phyloP scores from a whole-genome alignment of 108 stramenopile genomes.

The Nitzschia putrida region DNA sequence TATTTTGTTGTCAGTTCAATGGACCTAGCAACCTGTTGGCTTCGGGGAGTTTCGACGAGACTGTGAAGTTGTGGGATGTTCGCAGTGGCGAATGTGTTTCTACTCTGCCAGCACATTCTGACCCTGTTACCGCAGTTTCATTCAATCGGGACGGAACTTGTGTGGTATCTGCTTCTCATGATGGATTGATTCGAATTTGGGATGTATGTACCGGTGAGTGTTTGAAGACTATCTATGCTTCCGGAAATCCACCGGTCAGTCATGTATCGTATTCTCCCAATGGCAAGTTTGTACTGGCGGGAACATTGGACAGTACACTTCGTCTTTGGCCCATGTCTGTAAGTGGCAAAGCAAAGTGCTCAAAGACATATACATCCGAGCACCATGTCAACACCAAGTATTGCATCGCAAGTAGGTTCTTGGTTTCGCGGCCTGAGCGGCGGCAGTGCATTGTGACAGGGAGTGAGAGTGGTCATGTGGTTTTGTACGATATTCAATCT shows the following conservation, averaged over 20 bases:
- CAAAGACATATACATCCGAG: slow-evolving; percentile 44
- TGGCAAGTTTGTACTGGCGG: slow-evolving; percentile 83
- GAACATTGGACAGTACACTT: slow-evolving; percentile 78
- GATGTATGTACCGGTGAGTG: slow-evolving; percentile 94
- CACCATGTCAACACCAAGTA: slow-evolving; percentile 63
- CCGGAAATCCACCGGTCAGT: slow-evolving; percentile 85
- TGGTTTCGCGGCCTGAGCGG: slow-evolving; percentile 58
- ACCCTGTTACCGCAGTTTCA: slow-evolving; percentile 92
- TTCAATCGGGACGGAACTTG: slow-evolving; percentile 90
- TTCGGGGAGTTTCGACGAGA: slow-evolving; percentile 90
- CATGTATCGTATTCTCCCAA: slow-evolving; percentile 88
- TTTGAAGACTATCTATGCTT: slow-evolving; percentile 92
- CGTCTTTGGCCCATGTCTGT: slow-evolving; percentile 77
- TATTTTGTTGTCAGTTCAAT: slow-evolving; percentile 87
- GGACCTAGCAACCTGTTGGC: slow-evolving; percentile 74
- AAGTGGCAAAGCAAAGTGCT: slow-evolving; percentile 38
- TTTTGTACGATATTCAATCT: slow-evolving; percentile 88
- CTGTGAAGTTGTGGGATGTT: slow-evolving; percentile 95
- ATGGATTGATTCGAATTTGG: slow-evolving; percentile 94
- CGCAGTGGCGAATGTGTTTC: slow-evolving; percentile 87
- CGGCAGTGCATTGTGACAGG: slow-evolving; percentile 78
- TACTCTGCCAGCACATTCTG: slow-evolving; percentile 92
- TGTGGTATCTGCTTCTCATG: slow-evolving; percentile 80
- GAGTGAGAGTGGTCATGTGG: slow-evolving; percentile 85
- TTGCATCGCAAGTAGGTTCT: slow-evolving; percentile 74